Evolutionary conservation across 2,329 filamentous ascomycete species (phyloP).

Genomic region (Eutypella sp.): DNA sequence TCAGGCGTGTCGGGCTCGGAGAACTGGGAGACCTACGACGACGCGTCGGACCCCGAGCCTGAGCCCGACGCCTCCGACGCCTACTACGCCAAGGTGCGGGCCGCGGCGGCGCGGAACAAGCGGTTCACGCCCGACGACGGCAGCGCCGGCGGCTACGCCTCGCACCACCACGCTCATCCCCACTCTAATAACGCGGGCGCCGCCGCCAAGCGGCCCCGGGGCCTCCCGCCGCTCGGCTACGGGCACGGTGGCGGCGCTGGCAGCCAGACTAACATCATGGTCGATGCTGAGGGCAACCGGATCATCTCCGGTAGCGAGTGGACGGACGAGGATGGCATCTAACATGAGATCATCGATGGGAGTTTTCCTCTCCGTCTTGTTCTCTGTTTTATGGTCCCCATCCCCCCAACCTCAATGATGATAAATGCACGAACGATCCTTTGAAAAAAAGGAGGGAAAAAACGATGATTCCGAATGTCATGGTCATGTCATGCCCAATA

Average conservation of each 20-base stretch:
- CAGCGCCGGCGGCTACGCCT: conserved; percentile 33
- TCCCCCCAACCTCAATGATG: no score
- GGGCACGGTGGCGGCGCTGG: conserved; percentile 33
- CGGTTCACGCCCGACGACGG: conserved; percentile 49
- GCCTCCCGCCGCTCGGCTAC: conserved; percentile 40
- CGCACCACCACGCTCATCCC: conserved; percentile 20
- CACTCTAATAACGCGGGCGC: not conserved
- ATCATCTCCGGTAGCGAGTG: conserved; percentile 62
- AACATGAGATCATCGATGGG: conserved; percentile 19
- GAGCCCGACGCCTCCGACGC: conserved; percentile 71
- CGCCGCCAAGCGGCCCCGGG: conserved; percentile 48
- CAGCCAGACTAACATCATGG: conserved; percentile 42
- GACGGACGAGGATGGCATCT: conserved; percentile 61
- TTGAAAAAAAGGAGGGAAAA: not conserved
- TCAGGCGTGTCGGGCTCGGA: conserved; percentile 74
- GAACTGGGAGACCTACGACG: conserved; percentile 97
- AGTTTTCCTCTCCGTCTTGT: not conserved
- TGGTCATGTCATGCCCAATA: not conserved
- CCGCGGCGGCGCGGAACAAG: conserved; percentile 63
- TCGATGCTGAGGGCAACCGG: conserved; percentile 56
- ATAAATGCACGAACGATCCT: no score
- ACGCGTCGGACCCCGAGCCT: conserved; percentile 70
- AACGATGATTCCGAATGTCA: not conserved
- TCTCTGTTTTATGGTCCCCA: not conserved
- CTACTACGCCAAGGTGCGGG: conserved; percentile 75